Percentiles rank a stretch among this genome's conserved stretches.
These are phyloP conservation scores for Adansonia madagascariensis DNA, from an alignment of 441 rosid species.

Conservation along the genomic window DNA sequence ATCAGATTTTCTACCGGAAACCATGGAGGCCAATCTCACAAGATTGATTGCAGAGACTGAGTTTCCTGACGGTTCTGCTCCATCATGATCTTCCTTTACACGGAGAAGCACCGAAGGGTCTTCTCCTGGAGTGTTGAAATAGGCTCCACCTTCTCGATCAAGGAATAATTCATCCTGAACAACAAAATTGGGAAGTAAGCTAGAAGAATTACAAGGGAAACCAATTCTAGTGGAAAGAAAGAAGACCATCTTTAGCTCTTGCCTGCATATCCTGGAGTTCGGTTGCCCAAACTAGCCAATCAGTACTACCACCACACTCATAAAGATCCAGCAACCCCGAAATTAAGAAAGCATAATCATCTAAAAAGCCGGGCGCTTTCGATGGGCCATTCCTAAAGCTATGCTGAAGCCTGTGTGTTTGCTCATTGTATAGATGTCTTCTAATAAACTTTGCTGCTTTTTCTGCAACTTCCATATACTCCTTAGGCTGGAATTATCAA, in stretches of 20 bases:
- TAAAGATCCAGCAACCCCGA: conserved; percentile 82
- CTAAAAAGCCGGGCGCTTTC: conserved; percentile 90
- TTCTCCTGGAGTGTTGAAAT: conserved; percentile 83
- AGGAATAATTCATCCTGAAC: conserved; percentile 86
- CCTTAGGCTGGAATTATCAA: conserved; percentile 63
- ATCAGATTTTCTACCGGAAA: conserved; percentile 57
- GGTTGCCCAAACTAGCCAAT: conserved; percentile 81
- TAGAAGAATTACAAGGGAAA: not conserved
- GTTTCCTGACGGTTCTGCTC: conserved; percentile 97
- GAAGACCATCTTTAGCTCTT: conserved; percentile 28
- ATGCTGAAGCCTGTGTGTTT: conserved; percentile 68
- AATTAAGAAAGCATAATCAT: conserved; percentile 93
- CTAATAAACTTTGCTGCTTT: conserved; percentile 82
- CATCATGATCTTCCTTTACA: conserved; percentile 95
- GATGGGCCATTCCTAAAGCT: conserved; percentile 90
- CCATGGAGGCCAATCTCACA: conserved; percentile 72
- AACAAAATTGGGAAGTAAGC: conserved; percentile 1
- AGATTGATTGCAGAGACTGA: conserved; percentile 88
- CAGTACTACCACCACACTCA: conserved; percentile 64
- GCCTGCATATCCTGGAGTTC: conserved; percentile 82
- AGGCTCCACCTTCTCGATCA: conserved; percentile 89
- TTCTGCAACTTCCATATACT: conserved; percentile 80
- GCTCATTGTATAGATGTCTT: conserved; percentile 64
- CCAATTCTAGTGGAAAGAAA: not conserved
- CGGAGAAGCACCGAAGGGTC: conserved; percentile 90